phyloP scores from a whole-genome alignment of 805 yeast genomes.

The Osmozyma mogii region DNA sequence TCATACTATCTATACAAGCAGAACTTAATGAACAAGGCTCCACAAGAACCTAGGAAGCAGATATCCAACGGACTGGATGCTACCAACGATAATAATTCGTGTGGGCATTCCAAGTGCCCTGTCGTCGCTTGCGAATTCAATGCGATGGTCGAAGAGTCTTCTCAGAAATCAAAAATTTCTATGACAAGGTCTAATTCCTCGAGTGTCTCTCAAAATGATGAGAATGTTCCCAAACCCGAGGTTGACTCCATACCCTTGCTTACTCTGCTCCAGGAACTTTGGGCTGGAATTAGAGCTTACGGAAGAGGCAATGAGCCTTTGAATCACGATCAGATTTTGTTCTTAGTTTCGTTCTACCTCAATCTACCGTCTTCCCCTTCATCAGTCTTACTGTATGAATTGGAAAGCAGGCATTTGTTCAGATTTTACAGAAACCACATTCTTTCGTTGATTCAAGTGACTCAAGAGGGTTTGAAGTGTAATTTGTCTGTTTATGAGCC shows the following conservation, averaged over 20 bases:
- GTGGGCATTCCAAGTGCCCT: constrained; percentile 23
- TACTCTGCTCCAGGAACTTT: constrained; percentile 16
- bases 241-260: no score
- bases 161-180: no score
- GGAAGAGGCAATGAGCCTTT: constrained; percentile 14
- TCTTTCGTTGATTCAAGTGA: constrained; percentile 9
- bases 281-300: constrained; percentile 18
- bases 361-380: constrained; percentile 4
- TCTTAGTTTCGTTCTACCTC: constrained; percentile 25
- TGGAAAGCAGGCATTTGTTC: constrained; percentile 19
- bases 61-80: constrained; percentile 20
- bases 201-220: no score
- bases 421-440: constrained; percentile 20
- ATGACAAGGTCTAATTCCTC: no score
- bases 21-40: constrained; percentile 8
- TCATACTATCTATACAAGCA: constrained; percentile 31
- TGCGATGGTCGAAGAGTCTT: constrained; percentile 22
- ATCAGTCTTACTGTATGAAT: constrained; percentile 4
- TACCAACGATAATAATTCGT: constrained; percentile 11
- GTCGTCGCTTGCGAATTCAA: constrained; percentile 34
- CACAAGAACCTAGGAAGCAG: constrained; percentile 2
- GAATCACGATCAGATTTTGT: constrained; percentile 17
- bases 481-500: constrained; percentile 8
- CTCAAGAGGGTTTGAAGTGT: constrained; percentile 7
- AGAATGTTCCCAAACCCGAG: no score